A percentile compares a stretch with the other conserved stretches of the same genome.
These are phyloP conservation scores for Penicillium mononematosum DNA, from an alignment of 495 filamentous ascomycete species.

Conservation along the genomic window DNA sequence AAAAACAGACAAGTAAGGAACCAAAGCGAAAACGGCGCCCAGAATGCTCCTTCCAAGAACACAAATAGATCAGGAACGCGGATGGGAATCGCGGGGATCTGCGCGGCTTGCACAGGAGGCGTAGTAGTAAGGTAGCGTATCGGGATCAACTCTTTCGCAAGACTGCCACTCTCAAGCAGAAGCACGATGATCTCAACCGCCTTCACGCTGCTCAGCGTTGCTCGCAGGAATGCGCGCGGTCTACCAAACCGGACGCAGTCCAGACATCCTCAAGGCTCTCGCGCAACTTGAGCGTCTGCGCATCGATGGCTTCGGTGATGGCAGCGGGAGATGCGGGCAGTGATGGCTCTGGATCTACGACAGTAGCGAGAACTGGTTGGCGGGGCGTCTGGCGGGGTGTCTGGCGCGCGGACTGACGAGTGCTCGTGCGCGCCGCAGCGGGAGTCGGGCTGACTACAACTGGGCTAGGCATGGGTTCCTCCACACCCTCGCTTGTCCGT, in stretches of 20 bases:
- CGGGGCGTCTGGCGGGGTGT: slow-evolving; percentile 23
- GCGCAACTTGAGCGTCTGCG: slow-evolving; percentile 63
- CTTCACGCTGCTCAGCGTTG: slow-evolving; percentile 63
- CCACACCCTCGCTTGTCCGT: not conserved
- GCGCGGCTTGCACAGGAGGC: slow-evolving; percentile 54
- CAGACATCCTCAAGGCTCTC: slow-evolving; percentile 45
- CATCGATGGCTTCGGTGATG: slow-evolving; percentile 79
- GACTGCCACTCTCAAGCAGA: slow-evolving; percentile 53
- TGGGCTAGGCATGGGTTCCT: not conserved
- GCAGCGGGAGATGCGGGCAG: slow-evolving; percentile 83
- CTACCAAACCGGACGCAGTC: slow-evolving; percentile 44
- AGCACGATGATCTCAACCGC: slow-evolving; percentile 66
- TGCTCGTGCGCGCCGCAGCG: not conserved
- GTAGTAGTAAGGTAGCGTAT: slow-evolving; percentile 68
- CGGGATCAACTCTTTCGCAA: slow-evolving; percentile 51
- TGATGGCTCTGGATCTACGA: slow-evolving; percentile 16
- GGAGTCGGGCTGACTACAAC: not conserved
- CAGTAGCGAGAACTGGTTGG: slow-evolving; percentile 22
- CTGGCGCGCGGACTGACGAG: slow-evolving; percentile 9
- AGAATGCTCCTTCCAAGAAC: slow-evolving; percentile 75
- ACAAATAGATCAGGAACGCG: slow-evolving; percentile 78
- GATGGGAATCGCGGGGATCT: slow-evolving; percentile 48
- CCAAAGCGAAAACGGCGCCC: slow-evolving; percentile 81
- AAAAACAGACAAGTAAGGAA: slow-evolving; percentile 64
- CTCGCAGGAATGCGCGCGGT: slow-evolving; percentile 53